phyloP scores from a whole-genome alignment of 169 alveolate genomes.

The Neospora caninum region DNA sequence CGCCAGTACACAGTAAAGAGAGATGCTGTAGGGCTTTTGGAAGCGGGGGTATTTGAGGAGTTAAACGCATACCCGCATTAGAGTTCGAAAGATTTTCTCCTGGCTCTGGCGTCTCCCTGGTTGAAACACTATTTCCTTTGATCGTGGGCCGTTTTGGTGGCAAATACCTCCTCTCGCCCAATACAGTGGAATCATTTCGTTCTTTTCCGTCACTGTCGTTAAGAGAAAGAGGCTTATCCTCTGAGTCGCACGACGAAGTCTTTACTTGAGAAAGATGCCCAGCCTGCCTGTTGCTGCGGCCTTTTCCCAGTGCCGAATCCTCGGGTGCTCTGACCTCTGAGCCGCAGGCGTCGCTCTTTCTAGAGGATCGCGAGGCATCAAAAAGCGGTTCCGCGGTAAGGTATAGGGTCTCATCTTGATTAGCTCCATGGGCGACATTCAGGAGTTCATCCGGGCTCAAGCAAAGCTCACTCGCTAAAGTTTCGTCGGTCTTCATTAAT shows the following conservation, averaged over 20 bases:
- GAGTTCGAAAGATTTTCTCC: neutral
- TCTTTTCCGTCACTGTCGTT: too few relatives aligned
- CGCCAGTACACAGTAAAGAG: neutral
- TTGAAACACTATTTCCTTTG: neutral
- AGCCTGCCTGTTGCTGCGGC: neutral
- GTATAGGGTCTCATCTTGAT: neutral
- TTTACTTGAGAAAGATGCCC: neutral
- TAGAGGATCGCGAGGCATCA: neutral
- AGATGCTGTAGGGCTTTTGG: constrained; percentile 5
- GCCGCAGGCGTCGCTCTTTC: neutral
- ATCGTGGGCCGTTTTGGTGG: neutral
- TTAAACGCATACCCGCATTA: neutral
- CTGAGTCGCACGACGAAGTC: neutral
- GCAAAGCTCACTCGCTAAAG: neutral
- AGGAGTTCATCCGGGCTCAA: neutral
- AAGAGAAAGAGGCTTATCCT: neutral
- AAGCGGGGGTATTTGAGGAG: neutral
- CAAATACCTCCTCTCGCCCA: neutral
- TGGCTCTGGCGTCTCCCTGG: too few relatives aligned
- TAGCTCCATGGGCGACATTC: neutral
- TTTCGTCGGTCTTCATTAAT: neutral
- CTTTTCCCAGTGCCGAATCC: too few relatives aligned
- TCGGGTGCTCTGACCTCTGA: neutral
- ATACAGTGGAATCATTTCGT: neutral
- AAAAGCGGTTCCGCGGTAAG: neutral